phyloP scores from a whole-genome alignment of 495 filamentous ascomycete genomes.

The Penicillium argentinense region DNA sequence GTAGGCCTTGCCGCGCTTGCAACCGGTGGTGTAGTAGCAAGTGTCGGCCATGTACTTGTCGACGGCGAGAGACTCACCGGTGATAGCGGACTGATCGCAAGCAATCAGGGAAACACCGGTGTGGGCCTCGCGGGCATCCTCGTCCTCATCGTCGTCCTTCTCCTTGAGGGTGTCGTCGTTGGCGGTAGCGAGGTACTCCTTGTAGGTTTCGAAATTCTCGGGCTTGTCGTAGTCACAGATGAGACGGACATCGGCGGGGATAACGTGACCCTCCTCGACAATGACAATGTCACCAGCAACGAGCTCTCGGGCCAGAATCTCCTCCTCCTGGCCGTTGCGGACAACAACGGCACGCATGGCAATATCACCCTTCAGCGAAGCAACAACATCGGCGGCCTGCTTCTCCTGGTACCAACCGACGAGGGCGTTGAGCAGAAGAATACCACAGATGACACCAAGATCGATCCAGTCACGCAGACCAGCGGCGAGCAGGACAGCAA shows the following conservation, averaged over 20 bases:
- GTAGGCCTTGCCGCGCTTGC: slow-evolving; percentile 76
- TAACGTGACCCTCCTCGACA: slow-evolving; percentile 73
- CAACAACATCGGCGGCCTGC: slow-evolving; percentile 81
- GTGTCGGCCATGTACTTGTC: slow-evolving; percentile 75
- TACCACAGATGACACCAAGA: slow-evolving; percentile 83
- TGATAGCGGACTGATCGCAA: slow-evolving; percentile 73
- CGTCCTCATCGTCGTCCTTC: slow-evolving; percentile 58
- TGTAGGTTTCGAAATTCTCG: slow-evolving; percentile 69
- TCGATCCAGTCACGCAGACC: slow-evolving; percentile 83
- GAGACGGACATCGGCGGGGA: slow-evolving; percentile 71
- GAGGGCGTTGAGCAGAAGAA: slow-evolving; percentile 73
- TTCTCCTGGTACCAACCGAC: slow-evolving; percentile 90
- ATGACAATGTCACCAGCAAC: slow-evolving; percentile 81
- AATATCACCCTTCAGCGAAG: slow-evolving; percentile 78
- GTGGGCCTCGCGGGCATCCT: slow-evolving; percentile 58
- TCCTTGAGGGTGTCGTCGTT: slow-evolving; percentile 62
- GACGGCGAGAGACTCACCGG: slow-evolving; percentile 74
- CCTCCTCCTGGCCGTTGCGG: slow-evolving; percentile 68
- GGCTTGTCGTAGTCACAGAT: slow-evolving; percentile 75
- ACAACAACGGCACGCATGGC: slow-evolving; percentile 74
- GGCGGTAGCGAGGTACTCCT: slow-evolving; percentile 59
- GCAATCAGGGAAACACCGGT: slow-evolving; percentile 64
- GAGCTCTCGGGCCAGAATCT: slow-evolving; percentile 75
- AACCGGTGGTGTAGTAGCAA: slow-evolving; percentile 74
- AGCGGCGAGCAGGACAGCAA: slow-evolving; percentile 75